These are phyloP conservation scores for Pyrenophora graminea DNA, from an alignment of 2,329 filamentous ascomycete species.

Conservation along the genomic window DNA sequence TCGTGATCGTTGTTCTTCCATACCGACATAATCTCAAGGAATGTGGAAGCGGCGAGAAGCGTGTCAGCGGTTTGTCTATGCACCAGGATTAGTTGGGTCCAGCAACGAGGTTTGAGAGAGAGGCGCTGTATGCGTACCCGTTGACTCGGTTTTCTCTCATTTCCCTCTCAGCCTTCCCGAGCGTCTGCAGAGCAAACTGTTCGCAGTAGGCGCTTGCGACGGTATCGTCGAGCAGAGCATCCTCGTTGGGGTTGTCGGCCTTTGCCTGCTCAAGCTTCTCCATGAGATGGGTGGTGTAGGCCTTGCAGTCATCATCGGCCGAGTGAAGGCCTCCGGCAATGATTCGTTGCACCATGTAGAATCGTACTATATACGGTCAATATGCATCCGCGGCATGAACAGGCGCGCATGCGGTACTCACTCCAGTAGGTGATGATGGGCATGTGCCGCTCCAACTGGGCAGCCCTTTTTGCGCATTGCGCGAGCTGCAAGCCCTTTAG, in stretches of 20 bases:
- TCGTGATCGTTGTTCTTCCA: slow-evolving; percentile 78
- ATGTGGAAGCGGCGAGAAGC: slow-evolving; percentile 88
- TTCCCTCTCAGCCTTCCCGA: slow-evolving; percentile 80
- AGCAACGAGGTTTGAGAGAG: background rate
- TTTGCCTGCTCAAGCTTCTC: slow-evolving; percentile 88
- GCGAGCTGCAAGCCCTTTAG: slow-evolving; percentile 81
- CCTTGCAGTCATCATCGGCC: slow-evolving; percentile 73
- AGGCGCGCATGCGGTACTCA: slow-evolving; percentile 54
- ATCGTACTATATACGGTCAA: slow-evolving; percentile 35
- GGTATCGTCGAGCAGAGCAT: slow-evolving; percentile 81
- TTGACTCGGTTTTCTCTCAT: slow-evolving; percentile 83
- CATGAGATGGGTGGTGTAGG: slow-evolving; percentile 83
- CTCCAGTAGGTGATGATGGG: slow-evolving; percentile 95
- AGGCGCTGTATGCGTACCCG: slow-evolving; percentile 55
- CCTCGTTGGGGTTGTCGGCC: slow-evolving; percentile 72
- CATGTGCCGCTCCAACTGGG: slow-evolving; percentile 80
- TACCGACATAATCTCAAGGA: slow-evolving; percentile 84
- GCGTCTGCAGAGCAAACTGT: slow-evolving; percentile 88
- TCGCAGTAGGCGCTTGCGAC: slow-evolving; percentile 91
- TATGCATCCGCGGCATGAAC: background rate
- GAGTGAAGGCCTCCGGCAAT: slow-evolving; percentile 79
- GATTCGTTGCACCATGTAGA: slow-evolving; percentile 88
- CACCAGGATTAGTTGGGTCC: slow-evolving; percentile 4
- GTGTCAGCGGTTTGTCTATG: slow-evolving; percentile 87
- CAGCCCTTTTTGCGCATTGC: slow-evolving; percentile 80